A percentile compares a stretch with the other conserved stretches of the same genome.
phyloP scores from a whole-genome alignment of 108 stramenopile species.

The Conticribra weissflogii region DNA sequence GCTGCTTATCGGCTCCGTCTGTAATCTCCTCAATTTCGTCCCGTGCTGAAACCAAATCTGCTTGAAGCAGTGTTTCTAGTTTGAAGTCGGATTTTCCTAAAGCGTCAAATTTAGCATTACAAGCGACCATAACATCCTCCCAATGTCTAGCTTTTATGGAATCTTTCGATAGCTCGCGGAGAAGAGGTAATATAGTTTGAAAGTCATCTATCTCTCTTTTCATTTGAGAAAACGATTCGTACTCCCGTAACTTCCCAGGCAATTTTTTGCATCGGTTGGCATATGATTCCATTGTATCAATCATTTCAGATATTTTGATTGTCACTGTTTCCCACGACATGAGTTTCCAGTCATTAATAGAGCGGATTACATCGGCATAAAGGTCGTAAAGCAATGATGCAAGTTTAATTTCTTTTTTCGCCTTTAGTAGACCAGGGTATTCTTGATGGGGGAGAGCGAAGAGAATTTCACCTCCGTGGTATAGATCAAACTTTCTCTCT shows the following conservation, averaged over 20 bases:
- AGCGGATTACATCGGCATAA: constrained; percentile 87
- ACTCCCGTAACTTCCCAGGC: constrained; percentile 83
- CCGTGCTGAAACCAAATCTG: constrained; percentile 50
- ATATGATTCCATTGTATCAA: constrained; percentile 81
- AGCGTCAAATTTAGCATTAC: constrained; percentile 68
- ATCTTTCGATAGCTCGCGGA: constrained; percentile 85
- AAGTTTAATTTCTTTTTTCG: constrained; percentile 84
- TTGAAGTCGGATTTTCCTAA: constrained; percentile 78
- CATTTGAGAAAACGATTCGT: constrained; percentile 80
- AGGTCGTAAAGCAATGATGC: constrained; percentile 87
- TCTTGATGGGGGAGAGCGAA: constrained; percentile 85
- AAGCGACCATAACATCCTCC: constrained; percentile 82
- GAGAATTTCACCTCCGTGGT: constrained; percentile 81
- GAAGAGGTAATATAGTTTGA: constrained; percentile 79
- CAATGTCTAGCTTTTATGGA: constrained; percentile 89
- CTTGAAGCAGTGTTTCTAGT: constrained; percentile 67
- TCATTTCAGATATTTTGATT: constrained; percentile 76
- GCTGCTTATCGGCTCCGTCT: constrained; percentile 90
- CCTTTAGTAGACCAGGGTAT: constrained; percentile 83
- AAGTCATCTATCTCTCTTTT: constrained; percentile 88
- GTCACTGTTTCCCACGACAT: constrained; percentile 78
- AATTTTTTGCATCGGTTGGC: constrained; percentile 82
- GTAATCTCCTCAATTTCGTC: constrained; percentile 90
- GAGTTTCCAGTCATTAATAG: constrained; percentile 83
- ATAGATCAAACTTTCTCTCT: constrained; percentile 86